Evolutionary conservation across 345 rosid genomes (phyloP), one percentile per base, ranked within the genome.

Genomic region (Heritiera fomes): DNA sequence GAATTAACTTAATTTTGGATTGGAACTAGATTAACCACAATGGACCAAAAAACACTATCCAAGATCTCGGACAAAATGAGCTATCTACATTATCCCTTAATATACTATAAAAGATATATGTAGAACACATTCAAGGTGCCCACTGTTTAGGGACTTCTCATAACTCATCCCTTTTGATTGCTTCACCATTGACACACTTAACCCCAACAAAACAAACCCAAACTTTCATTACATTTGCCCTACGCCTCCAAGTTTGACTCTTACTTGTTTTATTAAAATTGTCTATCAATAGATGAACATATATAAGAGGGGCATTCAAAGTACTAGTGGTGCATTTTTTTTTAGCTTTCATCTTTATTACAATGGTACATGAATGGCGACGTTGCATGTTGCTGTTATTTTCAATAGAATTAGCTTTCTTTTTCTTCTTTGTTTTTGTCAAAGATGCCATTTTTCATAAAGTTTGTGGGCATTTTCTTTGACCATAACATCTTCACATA

Each of bases 41-140:
- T 34, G 38, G 38, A 34, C 3, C 38, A 2, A 34, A 34, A 34
- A 3, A 34, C 3, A 3, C 38, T 1, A 34, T 34, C 38, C 38
- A 34, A 34, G 38, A 34, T 34, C 38, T 34, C 3, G 1, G 1
- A 34, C 38, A 34, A 34, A 34, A 34, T 34, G 1, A 34, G 38
- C 3, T 34, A 3, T 34, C 38, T 34, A 34, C 38, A 34, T 34
- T 34, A 34, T 34, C 38, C 3, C 38, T 34, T 34, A 34, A 34
- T 34, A 34, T 34, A 34, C 38, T 34, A 34, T 34, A 34, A 34
- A 23, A 23, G 28, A 23, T 23, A 23, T 23, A 23, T 23, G 28
- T 23, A 34, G 38, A 55, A 64, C 55, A 41, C 81, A 79, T n/a
- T 72, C 73, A 12, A 73, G 58, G 58, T 73, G 40, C 47, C 1